Conservation (phyloP, 139 green algal genomes). For the Chlorella sp. region DNA sequence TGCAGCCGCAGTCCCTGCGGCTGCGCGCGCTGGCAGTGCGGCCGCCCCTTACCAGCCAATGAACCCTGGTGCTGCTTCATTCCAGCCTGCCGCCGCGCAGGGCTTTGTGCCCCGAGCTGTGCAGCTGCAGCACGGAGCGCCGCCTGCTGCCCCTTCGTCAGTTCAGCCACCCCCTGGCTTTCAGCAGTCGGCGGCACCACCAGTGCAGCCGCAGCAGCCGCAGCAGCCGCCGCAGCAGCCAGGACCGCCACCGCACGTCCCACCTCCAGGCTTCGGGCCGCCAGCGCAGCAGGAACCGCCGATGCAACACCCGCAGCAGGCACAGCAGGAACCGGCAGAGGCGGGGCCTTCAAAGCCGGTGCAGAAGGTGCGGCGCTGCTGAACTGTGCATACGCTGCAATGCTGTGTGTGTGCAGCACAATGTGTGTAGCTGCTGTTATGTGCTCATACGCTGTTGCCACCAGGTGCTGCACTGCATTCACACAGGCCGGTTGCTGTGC, state of each 20-base stretch:
- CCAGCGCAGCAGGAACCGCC: neutral
- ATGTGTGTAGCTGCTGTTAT: neutral
- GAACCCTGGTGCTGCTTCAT: neutral
- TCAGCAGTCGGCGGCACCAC: neutral
- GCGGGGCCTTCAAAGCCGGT: neutral
- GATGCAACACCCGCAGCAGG: neutral
- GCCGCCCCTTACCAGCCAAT: neutral
- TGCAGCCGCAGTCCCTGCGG: neutral
- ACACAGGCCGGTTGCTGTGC: too few relatives aligned
- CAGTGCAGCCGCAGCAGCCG: neutral
- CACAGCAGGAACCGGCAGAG: neutral
- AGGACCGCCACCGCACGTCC: neutral
- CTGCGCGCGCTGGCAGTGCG: neutral
- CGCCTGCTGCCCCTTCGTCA: neutral
- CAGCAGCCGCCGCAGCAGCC: neutral
- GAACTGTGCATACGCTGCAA: neutral
- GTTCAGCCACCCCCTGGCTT: neutral
- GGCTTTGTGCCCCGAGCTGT: constrained; percentile 16
- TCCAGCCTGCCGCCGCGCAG: neutral
- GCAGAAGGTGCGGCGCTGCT: neutral
- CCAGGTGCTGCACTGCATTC: too few relatives aligned
- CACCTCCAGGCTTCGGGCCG: neutral
- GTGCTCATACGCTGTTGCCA: neutral
- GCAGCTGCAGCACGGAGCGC: neutral
- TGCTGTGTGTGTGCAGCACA: neutral